Base-by-base conservation (phyloP, 2,329 filamentous ascomycete species). In the Ceratocystis lukuohia region DNA sequence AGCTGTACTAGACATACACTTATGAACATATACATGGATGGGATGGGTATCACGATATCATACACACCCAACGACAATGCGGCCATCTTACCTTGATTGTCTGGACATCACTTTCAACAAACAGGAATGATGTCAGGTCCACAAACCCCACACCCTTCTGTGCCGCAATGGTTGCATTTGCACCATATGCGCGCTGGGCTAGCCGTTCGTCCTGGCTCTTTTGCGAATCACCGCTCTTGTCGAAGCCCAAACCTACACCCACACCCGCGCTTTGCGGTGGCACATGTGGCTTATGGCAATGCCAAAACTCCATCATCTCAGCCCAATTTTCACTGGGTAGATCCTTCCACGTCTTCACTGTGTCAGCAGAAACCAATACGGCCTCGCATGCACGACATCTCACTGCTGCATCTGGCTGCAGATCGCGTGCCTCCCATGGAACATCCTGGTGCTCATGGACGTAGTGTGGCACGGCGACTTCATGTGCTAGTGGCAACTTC, bases 271-370 rank as follows among this genome's bases (percentile, higher is more conserved):
- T 10, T 25, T 74, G 70, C 20, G 74, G 74, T 69, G 84, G 79
- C 66, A 85, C 79, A 68, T 86, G 81, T 48, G 95, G 94, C 75
- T 97, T 97, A 75, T 99, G 94, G 72, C 94, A 99, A 75, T 99
- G 95, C 94, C 94, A 99, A 71, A 99, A 96, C 75, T 99, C 95
- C 94, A 99, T 99, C 92, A 99, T 96, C 77, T 99, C 94, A 0
- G 94, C 95, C 94, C 94, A 99, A 72, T 96, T 93, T 71, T 96
- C 91, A 72, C 91, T 96, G 0, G 94, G 94, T 20, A 99, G 78
- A 72, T 99, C 91, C 76, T 93, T 96, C 93, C 94, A 99, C 46
- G 77, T 75, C 48, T 75, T 76, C 6, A 84, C 77, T 2, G 64
- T 70, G 6, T 73, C 76, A 2, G 71, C 65, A 0, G 71, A 50